Evolutionary conservation across 83 land plant genomes (phyloP), one percentile per base, ranked within the genome.

Genomic region (Diphasiastrum complanatum): DNA sequence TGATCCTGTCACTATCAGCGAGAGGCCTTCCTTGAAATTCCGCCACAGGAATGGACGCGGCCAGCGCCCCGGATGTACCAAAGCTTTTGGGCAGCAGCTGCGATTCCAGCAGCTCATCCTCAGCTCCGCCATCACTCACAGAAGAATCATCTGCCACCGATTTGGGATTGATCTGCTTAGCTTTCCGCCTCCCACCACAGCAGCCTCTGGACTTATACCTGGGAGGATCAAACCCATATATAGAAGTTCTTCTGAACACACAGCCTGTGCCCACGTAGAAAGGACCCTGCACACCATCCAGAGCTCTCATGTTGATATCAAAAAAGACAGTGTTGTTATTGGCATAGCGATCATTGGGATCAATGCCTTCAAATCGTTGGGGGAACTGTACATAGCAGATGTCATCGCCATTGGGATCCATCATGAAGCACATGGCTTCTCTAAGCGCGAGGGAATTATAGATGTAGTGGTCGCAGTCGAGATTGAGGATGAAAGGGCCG

Each of bases 291-390:
- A 81, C 4, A n/a, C 81, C 85, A 41, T 81, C 85, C 27, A 81
- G 78, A 41, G 85, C 85, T 3, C 85, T 75, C 85, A 83, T 83
- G 63, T 79, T 83, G 18, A 82, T 78, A 29, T 83, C 86, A 52
- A 83, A 83, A 67, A 83, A 83, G 53, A 83, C 86, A 29, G 83
- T 83, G 75, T 83, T 83, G 69, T 72, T 77, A 62, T 83, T 83
- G 43, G 86, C 86, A 43, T 83, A 83, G 18, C 86, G 81, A 28
- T 83, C 86, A 47, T 83, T 72, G 25, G 83, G 86, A 63, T 83
- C 86, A 50, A 83, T 83, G 64, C 86, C 86, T 48, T 83, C 86
- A 53, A 83, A 83, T 19, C 86, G 51, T 61, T 83, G 86, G 29
- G 85, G 85, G 65, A 82, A 82, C 68, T 82, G 83, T 45, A 82